These are phyloP conservation scores for Misopates orontium DNA, from an alignment of 257 asterid species.

Conservation along the genomic window DNA sequence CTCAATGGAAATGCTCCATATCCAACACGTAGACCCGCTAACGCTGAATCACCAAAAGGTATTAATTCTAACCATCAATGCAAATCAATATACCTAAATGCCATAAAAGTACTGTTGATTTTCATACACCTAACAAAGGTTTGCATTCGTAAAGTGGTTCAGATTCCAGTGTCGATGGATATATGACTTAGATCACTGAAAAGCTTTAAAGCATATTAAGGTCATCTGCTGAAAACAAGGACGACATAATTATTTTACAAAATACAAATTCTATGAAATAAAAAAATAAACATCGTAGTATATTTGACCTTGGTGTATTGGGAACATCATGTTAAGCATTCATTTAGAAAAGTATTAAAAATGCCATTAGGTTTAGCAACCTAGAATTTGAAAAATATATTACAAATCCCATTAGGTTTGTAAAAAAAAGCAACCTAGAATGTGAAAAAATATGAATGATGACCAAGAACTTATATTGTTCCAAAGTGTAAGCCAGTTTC, in stretches of 20 bases:
- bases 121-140: not conserved
- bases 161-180: not conserved
- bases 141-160: not conserved
- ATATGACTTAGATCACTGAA: not conserved
- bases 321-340: not conserved
- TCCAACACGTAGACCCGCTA: conserved; percentile 95
- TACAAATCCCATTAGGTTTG: too few relatives aligned
- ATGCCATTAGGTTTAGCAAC: not conserved
- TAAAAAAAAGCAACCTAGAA: too few relatives aligned
- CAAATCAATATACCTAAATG: conserved; percentile 12
- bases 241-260: too few relatives aligned
- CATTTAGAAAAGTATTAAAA: not conserved
- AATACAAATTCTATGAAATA: too few relatives aligned
- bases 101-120: not conserved
- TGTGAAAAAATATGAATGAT: too few relatives aligned
- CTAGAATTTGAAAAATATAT: not conserved
- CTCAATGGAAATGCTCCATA: conserved; percentile 95
- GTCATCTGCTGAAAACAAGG: not conserved
- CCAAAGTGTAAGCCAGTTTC: not conserved
- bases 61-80: conserved; percentile 5
- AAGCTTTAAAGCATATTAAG: not conserved
- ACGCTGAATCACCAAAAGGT: conserved; percentile 50
- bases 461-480: too few relatives aligned
- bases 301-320: not conserved
- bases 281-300: not conserved